phyloP scores from a whole-genome alignment of 2,329 filamentous ascomycete genomes.

The Xylariaceae sp. region DNA sequence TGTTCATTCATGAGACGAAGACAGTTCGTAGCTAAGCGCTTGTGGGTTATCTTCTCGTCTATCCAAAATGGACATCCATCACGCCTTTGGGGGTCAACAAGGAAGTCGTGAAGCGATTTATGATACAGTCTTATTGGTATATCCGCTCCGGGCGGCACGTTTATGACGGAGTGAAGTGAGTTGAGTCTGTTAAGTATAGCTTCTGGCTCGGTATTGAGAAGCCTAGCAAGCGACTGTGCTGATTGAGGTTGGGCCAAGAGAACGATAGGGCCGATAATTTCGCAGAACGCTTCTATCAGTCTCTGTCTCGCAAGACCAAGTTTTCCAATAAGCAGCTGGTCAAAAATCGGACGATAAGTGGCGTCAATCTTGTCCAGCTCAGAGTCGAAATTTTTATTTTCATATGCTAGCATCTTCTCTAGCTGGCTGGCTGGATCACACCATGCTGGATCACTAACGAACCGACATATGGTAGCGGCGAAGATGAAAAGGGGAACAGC shows the following conservation, averaged over 20 bases:
- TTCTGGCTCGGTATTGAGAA: neutral
- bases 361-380: conserved; percentile 13
- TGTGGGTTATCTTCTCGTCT: conserved; percentile 13
- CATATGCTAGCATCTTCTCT: conserved; percentile 6
- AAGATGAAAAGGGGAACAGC: conserved; percentile 41
- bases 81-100: conserved; percentile 3
- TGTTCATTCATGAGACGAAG: conserved; percentile 13
- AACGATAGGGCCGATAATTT: conserved; percentile 17
- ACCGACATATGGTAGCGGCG: conserved; percentile 38
- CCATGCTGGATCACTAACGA: conserved; percentile 22
- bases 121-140: conserved; percentile 5
- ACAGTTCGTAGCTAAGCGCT: conserved; percentile 4
- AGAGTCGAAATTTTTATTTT: conserved; percentile 8
- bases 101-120: conserved; percentile 22
- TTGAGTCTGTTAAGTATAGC: conserved; percentile 4
- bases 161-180: conserved; percentile 19
- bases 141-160: neutral
- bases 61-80: conserved; percentile 13
- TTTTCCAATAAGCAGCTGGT: conserved; percentile 4
- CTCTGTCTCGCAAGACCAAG: neutral
- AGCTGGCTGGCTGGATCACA: conserved; percentile 8
- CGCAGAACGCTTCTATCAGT: neutral
- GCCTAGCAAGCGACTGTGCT: conserved; percentile 7
- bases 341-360: conserved; percentile 19
- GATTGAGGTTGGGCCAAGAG: conserved; percentile 17